phyloP scores from a whole-genome alignment of 805 yeast species.

The Ogataea wickerhamii region DNA sequence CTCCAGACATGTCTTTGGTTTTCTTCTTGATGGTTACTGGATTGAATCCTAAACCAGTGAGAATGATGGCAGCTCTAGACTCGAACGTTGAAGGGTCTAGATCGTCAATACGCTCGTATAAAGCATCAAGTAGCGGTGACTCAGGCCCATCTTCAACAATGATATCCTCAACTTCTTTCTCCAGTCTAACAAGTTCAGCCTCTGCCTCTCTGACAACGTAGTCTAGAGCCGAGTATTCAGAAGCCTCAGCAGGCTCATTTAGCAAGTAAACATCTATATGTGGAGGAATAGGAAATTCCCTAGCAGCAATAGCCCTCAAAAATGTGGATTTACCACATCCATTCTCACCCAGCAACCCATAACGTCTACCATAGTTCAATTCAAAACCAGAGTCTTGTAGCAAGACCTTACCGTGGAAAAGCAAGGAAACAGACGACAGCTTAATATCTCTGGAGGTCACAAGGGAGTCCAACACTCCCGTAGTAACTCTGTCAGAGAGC shows the following conservation, averaged over 20 bases:
- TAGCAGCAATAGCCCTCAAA: conserved; percentile 87
- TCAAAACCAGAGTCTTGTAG: conserved; percentile 90
- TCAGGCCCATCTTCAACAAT: conserved; percentile 94
- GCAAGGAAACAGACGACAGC: conserved; percentile 80
- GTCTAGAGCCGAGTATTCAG: conserved; percentile 88
- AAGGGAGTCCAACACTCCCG: conserved; percentile 92
- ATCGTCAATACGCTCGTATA: conserved; percentile 92
- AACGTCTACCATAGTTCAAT: conserved; percentile 95
- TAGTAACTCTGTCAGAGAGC: conserved; percentile 92
- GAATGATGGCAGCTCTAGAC: conserved; percentile 90
- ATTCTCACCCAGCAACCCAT: conserved; percentile 96
- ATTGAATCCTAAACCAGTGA: conserved; percentile 97
- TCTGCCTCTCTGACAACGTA: conserved; percentile 98
- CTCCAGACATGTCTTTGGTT: conserved; percentile 99
- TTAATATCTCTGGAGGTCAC: conserved; percentile 92
- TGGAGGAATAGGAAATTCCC: conserved; percentile 95
- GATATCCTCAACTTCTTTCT: conserved; percentile 84
- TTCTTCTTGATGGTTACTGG: conserved; percentile 80
- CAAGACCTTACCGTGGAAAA: conserved; percentile 96
- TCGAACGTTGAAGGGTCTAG: conserved; percentile 97
- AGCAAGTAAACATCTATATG: conserved; percentile 85
- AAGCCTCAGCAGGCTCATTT: conserved; percentile 97
- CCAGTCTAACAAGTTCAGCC: conserved; percentile 83
- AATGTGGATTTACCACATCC: conserved; percentile 99
- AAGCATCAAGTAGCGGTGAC: conserved; percentile 73